Evolutionary conservation across 495 filamentous ascomycete species (phyloP).

Genomic region (Oidiodendron maius): DNA sequence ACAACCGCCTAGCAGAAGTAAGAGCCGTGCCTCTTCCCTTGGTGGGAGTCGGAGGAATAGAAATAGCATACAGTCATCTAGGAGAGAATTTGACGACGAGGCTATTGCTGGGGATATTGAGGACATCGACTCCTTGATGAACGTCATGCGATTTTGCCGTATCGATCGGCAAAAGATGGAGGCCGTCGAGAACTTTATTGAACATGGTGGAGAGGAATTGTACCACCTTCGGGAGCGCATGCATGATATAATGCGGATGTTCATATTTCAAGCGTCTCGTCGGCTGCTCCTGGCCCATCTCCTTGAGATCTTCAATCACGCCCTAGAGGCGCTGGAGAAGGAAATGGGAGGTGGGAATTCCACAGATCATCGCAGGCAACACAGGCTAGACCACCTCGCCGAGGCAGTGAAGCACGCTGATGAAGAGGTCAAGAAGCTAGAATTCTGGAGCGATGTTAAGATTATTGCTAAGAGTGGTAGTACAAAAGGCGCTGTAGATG

Average conservation of each 20-base stretch:
- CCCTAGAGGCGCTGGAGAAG: conserved; percentile 28
- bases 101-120: conserved; percentile 47
- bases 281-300: conserved; percentile 67
- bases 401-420: conserved; percentile 58
- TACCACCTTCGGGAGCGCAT: conserved; percentile 72
- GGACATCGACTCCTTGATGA: conserved; percentile 60
- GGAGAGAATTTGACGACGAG: conserved; percentile 17
- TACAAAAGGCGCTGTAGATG: conserved; percentile 38
- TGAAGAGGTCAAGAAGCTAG: conserved; percentile 57
- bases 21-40: conserved; percentile 11
- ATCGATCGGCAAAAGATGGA: conserved; percentile 91
- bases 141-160: conserved; percentile 53
- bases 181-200: conserved; percentile 69
- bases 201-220: conserved; percentile 74
- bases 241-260: conserved; percentile 74
- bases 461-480: conserved; percentile 50
- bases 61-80: conserved; percentile 8
- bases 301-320: conserved; percentile 53
- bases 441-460: conserved; percentile 73
- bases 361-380: conserved; percentile 7
- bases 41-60: conserved; percentile 6
- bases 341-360: conserved; percentile 17
- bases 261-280: conserved; percentile 86
- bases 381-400: conserved; percentile 45
- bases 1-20: conserved; percentile 29